Conservation (phyloP, 179 eudicot genomes). For the Sideroxylon spinosum region DNA sequence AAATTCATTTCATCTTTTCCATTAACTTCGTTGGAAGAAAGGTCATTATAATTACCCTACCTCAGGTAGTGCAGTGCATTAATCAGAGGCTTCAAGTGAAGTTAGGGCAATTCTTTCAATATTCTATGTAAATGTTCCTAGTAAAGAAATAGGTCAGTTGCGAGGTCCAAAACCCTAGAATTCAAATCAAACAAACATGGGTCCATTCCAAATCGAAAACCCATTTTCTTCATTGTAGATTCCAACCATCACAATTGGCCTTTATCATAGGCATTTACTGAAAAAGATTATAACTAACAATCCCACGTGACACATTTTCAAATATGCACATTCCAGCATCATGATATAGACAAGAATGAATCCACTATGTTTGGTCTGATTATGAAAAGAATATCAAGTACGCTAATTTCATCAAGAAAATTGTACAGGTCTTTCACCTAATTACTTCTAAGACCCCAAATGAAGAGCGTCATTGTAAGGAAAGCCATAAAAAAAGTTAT, state of each 20-base stretch:
- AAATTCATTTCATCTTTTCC: no score
- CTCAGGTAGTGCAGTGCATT: no score
- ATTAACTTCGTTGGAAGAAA: no score
- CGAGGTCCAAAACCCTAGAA: neutral
- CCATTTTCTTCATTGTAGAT: neutral
- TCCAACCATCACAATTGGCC: neutral
- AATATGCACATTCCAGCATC: neutral
- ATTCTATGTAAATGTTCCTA: no score
- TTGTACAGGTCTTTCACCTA: neutral
- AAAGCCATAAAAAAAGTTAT: neutral
- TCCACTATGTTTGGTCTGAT: neutral
- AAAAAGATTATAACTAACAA: neutral
- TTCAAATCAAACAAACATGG: neutral
- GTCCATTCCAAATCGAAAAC: neutral
- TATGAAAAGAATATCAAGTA: neutral
- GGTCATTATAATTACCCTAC: no score
- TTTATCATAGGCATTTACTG: neutral
- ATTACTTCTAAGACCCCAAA: neutral
- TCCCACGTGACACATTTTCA: neutral
- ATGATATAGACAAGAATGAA: neutral
- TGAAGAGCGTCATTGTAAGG: neutral
- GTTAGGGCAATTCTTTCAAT: no score
- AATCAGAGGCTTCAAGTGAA: no score
- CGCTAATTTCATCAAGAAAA: neutral
- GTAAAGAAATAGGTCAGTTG: neutral